Base-by-base conservation (phyloP, 176 grass and related monocot species). In the Cenchrus fungigraminus region DNA sequence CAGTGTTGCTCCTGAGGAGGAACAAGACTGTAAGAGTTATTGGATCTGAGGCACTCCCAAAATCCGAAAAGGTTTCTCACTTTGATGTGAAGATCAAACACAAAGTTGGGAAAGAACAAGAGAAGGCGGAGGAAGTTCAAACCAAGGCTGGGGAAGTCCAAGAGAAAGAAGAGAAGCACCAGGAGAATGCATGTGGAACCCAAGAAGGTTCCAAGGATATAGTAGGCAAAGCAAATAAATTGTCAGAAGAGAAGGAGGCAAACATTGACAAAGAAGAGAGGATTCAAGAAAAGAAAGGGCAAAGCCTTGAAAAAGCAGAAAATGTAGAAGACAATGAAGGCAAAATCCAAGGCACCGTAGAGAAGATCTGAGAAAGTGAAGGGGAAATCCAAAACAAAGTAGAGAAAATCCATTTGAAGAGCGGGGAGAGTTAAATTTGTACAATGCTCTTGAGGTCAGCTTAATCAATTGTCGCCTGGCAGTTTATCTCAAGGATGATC, bases 11-110 rank as follows among this genome's bases (percentile, higher is more conserved):
- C n/a, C 42, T 85, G 25, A 81, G 80, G 67, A 89, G 86, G 86
- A 91, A 94, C 71, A 83, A 94, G 59, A 94, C 86, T 11, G 82
- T 94, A 58, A 86, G 77, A 70, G 70, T 77, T 1, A 60, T 88
- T 73, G 88, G 74, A 79, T 88, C 82, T 14, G 78, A 88, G 8
- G n/a, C 19, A 72, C 71, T 89, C 14, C 54, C 57, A 56, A 89
- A 82, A 80, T 51, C 63, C 47, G 81, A 84, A 63, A 79, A 6
- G 61, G 1, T 79, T 69, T 75, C 89, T 42, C 54, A 15, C 76
- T 56, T 69, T 52, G 81, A 91, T 69, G 62, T 78, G 67, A 87
- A 84, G 72, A 76, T 87, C 46, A 87, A 84, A 17, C 85, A 65
- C 49, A 84, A 57, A 56, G 6, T 0, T 0, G 76, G 2, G 17